Conservation (phyloP, 2,329 filamentous ascomycete genomes). For the Zymoseptoria ardabiliae region DNA sequence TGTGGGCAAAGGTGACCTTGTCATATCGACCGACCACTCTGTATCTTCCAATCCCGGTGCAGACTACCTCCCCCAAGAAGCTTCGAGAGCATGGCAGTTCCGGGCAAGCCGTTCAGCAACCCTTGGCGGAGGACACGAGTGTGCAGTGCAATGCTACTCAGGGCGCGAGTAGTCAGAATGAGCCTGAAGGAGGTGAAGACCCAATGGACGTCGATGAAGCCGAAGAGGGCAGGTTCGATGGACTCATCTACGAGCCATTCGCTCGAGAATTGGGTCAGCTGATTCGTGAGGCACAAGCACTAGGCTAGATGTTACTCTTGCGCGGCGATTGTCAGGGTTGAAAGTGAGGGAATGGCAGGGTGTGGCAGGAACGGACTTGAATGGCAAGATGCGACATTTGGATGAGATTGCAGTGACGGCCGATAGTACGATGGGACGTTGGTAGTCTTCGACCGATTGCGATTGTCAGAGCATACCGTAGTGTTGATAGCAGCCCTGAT, state of each 20-base stretch:
- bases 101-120: not conserved
- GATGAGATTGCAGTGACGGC: not conserved
- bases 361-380: not conserved
- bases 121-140: too few species aligned
- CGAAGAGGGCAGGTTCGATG: not conserved
- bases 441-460: too few species aligned
- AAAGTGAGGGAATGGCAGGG: not conserved
- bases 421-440: too few species aligned
- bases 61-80: not conserved
- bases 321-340: not conserved
- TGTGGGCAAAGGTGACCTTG: conserved; percentile 3
- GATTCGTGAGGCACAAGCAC: not conserved
- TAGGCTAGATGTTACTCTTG: not conserved
- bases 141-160: too few species aligned
- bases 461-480: too few species aligned
- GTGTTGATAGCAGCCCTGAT: too few species aligned
- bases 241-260: not conserved
- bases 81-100: not conserved
- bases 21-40: not conserved
- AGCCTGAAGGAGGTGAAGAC: not conserved
- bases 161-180: too few species aligned
- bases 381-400: not conserved
- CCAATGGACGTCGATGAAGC: too few species aligned
- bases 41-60: conserved; percentile 2
- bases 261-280: not conserved